Base-by-base conservation (phyloP, 139 green algal genomes). In the Chlorella ohadii region DNA sequence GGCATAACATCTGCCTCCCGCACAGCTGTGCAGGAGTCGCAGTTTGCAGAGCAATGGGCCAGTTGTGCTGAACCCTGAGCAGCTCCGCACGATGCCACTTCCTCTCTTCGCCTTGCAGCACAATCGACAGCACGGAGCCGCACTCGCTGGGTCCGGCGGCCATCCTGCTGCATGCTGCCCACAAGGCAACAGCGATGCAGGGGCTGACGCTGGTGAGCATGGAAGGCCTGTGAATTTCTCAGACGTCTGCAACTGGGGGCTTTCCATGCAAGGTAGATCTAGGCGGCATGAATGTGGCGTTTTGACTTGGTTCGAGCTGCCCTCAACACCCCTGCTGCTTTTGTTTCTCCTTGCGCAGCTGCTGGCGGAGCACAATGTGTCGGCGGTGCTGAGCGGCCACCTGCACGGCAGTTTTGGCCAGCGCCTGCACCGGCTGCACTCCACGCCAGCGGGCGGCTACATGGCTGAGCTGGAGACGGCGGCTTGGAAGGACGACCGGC, bases 361-460 rank as follows among this genome's bases (percentile, higher is more conserved):
- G 16, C 55, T 87, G 67, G 77, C 77, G 9, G 39, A 76, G 28
- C 41, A 78, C 72, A 78, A 78, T 64, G 85, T 87, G 27, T 61
- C 86, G 19, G 86, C 88, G 3, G 94, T 93, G 71, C 31, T 96
- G 22, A 88, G 44, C 61, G 93, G 93, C 27, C 93, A 96, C 89
- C 86, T 96, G 65, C 93, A 96, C 76, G 66, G 66, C 71, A 82
- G 79, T 23, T 96, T 96, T 86, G 90, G 92, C 2, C 72, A 90
- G 41, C 88, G 78, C 22, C 86, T 95, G 56, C 91, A 94, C 78
- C 84, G 84, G 2, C 22, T 91, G 78, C 87, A 94, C 74, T 25
- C 39, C 23, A 79, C 81, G 5, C 57, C 63, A 73, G 68, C 23
- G 36, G 64, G 72, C 67, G 87, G 86, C 22, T 55, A 79, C 31